These are phyloP conservation scores for Podospora comata DNA, from an alignment of 495 filamentous ascomycete species.

Conservation along the genomic window DNA sequence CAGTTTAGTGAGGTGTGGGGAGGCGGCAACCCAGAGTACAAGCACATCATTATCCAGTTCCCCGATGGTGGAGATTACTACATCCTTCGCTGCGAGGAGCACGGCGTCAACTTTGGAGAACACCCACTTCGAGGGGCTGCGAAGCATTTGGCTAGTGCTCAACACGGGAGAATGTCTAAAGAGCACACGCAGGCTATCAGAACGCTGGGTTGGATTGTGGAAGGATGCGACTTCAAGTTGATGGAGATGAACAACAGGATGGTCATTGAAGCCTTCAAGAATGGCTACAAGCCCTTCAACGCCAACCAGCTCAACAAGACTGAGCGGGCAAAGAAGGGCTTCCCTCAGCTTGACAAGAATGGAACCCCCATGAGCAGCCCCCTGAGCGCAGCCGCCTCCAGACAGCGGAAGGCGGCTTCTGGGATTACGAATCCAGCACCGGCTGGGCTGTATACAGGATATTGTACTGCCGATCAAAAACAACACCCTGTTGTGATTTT, in stretches of 20 bases:
- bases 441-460: slow-evolving; percentile 36
- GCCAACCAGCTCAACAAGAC: slow-evolving; percentile 27
- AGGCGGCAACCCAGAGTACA: slow-evolving; percentile 33
- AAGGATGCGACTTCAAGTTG: slow-evolving; percentile 30
- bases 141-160: slow-evolving; percentile 38
- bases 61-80: slow-evolving; percentile 33
- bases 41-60: slow-evolving; percentile 43
- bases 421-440: slow-evolving; percentile 20
- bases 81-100: slow-evolving; percentile 45
- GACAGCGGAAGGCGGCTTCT: slow-evolving; percentile 9
- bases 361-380: neutral
- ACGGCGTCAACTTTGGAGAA: slow-evolving; percentile 41
- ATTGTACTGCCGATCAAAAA: slow-evolving; percentile 29
- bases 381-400: slow-evolving; percentile 6
- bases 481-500: slow-evolving; percentile 42
- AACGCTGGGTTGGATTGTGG: slow-evolving; percentile 37
- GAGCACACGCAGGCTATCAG: slow-evolving; percentile 31
- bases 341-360: slow-evolving; percentile 12
- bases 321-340: slow-evolving; percentile 17
- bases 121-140: slow-evolving; percentile 42
- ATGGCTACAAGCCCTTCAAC: slow-evolving; percentile 36
- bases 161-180: slow-evolving; percentile 37
- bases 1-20: slow-evolving; percentile 43
- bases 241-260: slow-evolving; percentile 36
- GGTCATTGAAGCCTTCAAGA: slow-evolving; percentile 27